A percentile compares a stretch with the other conserved stretches of the same genome.
Conservation (phyloP, 306 rosid species). For the Pterocarpus santalinus region DNA sequence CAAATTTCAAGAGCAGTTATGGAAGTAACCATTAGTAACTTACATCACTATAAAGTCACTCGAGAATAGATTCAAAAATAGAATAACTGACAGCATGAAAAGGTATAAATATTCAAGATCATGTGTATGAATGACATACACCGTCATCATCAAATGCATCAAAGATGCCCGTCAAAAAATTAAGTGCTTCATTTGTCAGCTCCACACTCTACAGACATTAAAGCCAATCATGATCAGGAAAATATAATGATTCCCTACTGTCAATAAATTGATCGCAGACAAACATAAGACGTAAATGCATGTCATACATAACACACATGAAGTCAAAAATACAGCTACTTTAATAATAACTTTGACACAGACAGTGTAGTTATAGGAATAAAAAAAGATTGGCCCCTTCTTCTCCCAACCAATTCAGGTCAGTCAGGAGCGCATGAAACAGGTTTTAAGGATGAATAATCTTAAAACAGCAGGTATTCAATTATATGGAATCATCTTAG, state of each 20-base stretch:
- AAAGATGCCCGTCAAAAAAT: constrained; percentile 80
- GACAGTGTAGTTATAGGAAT: too few species aligned
- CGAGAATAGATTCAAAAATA: constrained; percentile 26
- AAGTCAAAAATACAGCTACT: background rate
- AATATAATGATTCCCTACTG: background rate
- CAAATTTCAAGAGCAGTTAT: constrained; percentile 29
- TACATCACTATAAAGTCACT: constrained; percentile 1
- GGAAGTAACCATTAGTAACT: background rate
- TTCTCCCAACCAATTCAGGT: too few species aligned
- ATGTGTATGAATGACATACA: constrained; percentile 61
- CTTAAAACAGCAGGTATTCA: too few species aligned
- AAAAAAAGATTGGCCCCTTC: too few species aligned
- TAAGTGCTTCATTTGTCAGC: constrained; percentile 91
- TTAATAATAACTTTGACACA: too few species aligned
- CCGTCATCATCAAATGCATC: constrained; percentile 73
- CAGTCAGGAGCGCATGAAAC: too few species aligned
- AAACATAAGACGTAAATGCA: background rate
- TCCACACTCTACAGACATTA: constrained; percentile 86
- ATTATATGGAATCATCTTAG: too few species aligned
- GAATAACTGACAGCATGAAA: constrained; percentile 5
- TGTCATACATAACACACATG: background rate
- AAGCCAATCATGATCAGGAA: constrained; percentile 34
- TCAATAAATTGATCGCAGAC: constrained; percentile 25
- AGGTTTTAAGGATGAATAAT: too few species aligned
- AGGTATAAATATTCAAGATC: constrained; percentile 13